Evolutionary conservation across 2,329 filamentous ascomycete species (phyloP).

Genomic region (Aspergillus amoenus): DNA sequence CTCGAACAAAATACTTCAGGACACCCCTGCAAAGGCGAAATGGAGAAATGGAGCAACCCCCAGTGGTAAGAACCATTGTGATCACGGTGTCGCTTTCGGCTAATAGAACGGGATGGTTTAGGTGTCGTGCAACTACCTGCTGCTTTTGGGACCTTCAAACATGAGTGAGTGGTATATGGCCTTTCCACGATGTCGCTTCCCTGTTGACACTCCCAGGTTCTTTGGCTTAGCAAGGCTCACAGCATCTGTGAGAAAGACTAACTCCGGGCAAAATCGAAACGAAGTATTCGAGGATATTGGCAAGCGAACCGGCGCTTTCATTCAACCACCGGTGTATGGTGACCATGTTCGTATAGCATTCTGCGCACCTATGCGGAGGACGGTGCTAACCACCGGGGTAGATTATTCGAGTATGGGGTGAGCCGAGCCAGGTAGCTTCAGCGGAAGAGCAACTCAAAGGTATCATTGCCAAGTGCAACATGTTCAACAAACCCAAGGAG

Average conservation of each 20-base stretch:
- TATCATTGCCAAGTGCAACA: constrained; percentile 20
- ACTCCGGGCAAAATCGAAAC: constrained; percentile 12
- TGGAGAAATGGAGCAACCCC: constrained; percentile 23
- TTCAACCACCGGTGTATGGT: constrained; percentile 25
- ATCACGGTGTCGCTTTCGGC: not conserved
- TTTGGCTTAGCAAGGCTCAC: constrained; percentile 18
- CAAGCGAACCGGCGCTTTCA: constrained; percentile 26
- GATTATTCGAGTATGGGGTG: constrained; percentile 29
- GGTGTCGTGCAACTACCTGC: constrained; percentile 18
- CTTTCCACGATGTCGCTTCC: not conserved
- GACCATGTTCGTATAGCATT: constrained; percentile 22
- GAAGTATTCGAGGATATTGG: constrained; percentile 29
- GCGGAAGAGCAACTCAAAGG: constrained; percentile 22
- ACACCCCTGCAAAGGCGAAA: constrained; percentile 25
- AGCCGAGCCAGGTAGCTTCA: constrained; percentile 20
- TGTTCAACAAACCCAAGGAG: constrained; percentile 16
- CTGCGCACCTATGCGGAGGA: not conserved
- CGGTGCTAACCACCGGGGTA: constrained; percentile 9
- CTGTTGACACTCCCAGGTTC: constrained; percentile 16
- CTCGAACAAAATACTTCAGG: constrained; percentile 18
- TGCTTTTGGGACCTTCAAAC: constrained; percentile 22
- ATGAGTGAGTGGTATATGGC: constrained; percentile 20
- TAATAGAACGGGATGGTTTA: constrained; percentile 2
- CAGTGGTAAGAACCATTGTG: constrained; percentile 15
- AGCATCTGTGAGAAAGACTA: not conserved